These are phyloP conservation scores for Psilocybe mexicana DNA, from an alignment of 1,284 basidiomycete genomes.

Conservation along the genomic window DNA sequence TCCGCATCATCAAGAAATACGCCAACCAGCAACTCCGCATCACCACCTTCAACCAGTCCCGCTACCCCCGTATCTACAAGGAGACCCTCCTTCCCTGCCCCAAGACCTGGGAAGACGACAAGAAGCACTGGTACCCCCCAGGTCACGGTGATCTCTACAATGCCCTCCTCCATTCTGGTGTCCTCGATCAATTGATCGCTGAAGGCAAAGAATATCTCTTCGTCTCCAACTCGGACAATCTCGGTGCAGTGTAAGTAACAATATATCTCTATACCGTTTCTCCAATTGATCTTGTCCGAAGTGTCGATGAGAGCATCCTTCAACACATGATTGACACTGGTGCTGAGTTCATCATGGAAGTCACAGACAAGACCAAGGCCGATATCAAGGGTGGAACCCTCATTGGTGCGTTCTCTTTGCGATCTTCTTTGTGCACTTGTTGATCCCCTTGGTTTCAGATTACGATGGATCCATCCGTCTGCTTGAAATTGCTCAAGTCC, in stretches of 20 bases:
- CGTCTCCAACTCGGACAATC: conserved; percentile 98
- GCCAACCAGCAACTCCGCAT: conserved; percentile 97
- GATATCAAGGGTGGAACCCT: conserved; percentile 99
- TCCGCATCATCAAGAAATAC: conserved; percentile 99
- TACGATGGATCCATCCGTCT: conserved; percentile 94
- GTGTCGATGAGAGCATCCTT: conserved; percentile 81
- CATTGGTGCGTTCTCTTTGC: conserved; percentile 46
- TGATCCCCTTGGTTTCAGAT: conserved; percentile 42
- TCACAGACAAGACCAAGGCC: conserved; percentile 99
- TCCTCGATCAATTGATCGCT: conserved; percentile 91
- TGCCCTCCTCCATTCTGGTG: conserved; percentile 91
- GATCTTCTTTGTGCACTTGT: neutral
- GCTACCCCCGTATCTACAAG: conserved; percentile 97
- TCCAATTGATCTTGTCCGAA: conserved; percentile 27
- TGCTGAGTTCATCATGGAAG: conserved; percentile 97
- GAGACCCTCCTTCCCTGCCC: conserved; percentile 93
- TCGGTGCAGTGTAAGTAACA: conserved; percentile 91
- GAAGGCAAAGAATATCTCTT: conserved; percentile 99
- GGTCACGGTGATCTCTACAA: conserved; percentile 99
- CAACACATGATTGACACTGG: conserved; percentile 90
- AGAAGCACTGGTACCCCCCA: conserved; percentile 98
- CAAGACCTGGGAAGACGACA: conserved; percentile 85
- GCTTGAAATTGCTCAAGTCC: conserved; percentile 98
- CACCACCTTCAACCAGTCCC: conserved; percentile 96
- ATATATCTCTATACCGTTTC: conserved; percentile 14